Evolutionary conservation across 495 filamentous ascomycete species (phyloP), one percentile per base, ranked within the genome.

Genomic region (Platismatia glauca): DNA sequence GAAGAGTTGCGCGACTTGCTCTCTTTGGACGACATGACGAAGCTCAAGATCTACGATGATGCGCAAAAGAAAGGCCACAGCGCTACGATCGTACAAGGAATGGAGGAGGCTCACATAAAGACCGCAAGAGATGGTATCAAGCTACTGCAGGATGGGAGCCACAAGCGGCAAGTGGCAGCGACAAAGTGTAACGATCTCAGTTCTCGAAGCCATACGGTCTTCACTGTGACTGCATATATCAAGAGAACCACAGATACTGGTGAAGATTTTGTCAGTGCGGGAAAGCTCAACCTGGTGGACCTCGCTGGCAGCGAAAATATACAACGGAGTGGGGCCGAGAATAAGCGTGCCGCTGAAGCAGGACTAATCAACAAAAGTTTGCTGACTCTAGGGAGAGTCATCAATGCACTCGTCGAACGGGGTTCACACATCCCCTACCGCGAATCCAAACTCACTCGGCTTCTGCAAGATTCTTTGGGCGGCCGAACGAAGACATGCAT

Each of bases 171-270:
- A 72, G 95, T 97, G 43, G 95, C 94, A 1, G 91, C 94, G 9
- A 98, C 94, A 4, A 97, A 97, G 71, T 98, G 94, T 78, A 98
- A 98, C 71, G 95, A 98, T 69, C 81, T 97, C 27, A 96, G 91
- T 76, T 95, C 89, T 62, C 85, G 94, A 70, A 95, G 91, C 74
- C 94, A 98, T 67, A 97, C 94, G 0, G 86, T 98, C 7, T 98
- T 98, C 68, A 97, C 95, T 0, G 86, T 97, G 58, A 97, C 93
- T 0, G 89, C 89, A 0, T 86, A 89, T 67, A 86, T 89, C 58
- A 96, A 96, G 70, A 84, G 86, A 20, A 84, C 84, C 5, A 82
- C 83, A 0, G 91, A 95, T 18, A 86, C 87, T 59, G 89, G 89
- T 5, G 91, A 96, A 71, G 93, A 97, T 46, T 92, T 89, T 72